Evolutionary conservation across 176 grass and related monocot species (phyloP), one percentile per base, ranked within the genome.

Genomic region (Oryza rufipogon): DNA sequence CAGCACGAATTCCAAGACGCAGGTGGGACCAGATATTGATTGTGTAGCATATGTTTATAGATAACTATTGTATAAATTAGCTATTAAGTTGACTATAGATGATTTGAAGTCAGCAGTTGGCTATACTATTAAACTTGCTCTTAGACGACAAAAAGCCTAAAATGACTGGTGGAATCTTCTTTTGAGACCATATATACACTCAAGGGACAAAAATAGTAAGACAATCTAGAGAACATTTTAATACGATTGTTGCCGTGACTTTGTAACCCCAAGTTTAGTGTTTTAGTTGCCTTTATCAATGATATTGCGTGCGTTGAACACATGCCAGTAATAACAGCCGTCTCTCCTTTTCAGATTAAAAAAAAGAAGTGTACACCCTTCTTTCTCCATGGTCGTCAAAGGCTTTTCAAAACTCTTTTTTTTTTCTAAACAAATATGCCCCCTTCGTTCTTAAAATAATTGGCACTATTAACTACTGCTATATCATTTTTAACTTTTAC

Each of bases 221-320:
- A 10, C 46, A 17, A 16, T 32, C 23, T 16, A 73, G 14, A 9
- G 2, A 51, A 9, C 3, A 74, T 19, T 15, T 30, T 32, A 56
- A 20, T 14, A 10, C 9, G 16, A 56, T 34, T 36, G 9, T 34
- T 75, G 14, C 48, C 17, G 26, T 20, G 47, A n/a, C 26, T 33
- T 56, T 14, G 44, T 10, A 17, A 9, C 73, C 33, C 10, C 49
- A 34, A 25, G 28, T 75, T 4, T 6, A 11, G 25, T 56, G 12
- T 39, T 25, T 25, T 10, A 41, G 11, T 16, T 15, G 44, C 16
- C 26, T 15, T 23, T 34, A 30, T 17, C 17, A 38, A 42, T 39
- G 12, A 20, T 14, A 45, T 72, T 8, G 33, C 36, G 23, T 63
- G 51, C 28, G n/a, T 30, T 82, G 80, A 61, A 81, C 80, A 71